Base-by-base conservation (phyloP, 768 basidiomycete genomes). In the Boletales sp. region DNA sequence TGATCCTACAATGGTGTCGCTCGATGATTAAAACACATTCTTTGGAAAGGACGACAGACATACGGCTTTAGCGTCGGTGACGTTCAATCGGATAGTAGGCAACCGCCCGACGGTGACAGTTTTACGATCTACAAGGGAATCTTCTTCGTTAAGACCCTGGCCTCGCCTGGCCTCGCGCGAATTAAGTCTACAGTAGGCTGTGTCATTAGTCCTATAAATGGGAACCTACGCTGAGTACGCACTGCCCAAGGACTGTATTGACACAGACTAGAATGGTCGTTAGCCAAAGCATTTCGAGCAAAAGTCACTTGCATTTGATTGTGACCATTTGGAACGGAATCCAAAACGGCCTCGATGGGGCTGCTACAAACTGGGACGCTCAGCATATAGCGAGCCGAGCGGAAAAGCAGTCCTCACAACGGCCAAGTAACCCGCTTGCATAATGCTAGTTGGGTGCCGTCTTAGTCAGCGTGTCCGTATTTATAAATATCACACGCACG, bases 211-310 rank as follows among this genome's bases (percentile, higher is more conserved):
- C 24, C 24, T 7, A 10, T 13, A 27, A 17, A 8, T 5, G 10
- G 32, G 38, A 32, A 32, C 15, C 7, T 5, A 21, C 4, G 24
- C 2, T 1, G 4, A 12, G 10, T 35, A 55, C 67, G 18, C 39
- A 67, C 65, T 61, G 49, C 48, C 43, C 65, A 5, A 67, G 47
- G 5, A 67, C 21, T 12, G 54, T 57, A n/a, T 67, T 67, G 30
- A 65, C 54, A 17, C 63, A 61, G 21, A 69, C 66, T 67, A 37
- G n/a, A 17, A 43, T 2, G 5, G 13, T n/a, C 1, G 19, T 59
- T 24, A 56, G 47, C 19, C 5, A 8, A 15, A n/a, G 17, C 19
- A 30, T 43, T 2, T 14, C 5, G 1, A 15, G 6, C 10, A 2
- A 47, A 15, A 4, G 6, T 15, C 9, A 48, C 67, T 17, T 36